phyloP scores from a whole-genome alignment of 129 eudicot genomes.

The Daucus carota region DH1_v3.0 NC_030389.2:43333001-43333500 shows the following conservation, averaged over 20 bases:
- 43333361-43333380: conserved; percentile 78
- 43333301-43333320: no score
- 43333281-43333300: no score
- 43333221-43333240: no score
- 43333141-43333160: neutral
- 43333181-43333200: neutral
- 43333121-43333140: neutral
- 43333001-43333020: conserved; percentile 81
- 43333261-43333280: no score
- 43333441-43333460: no score
- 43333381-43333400: conserved; percentile 89
- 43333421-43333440: conserved; percentile 40
- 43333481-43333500: no score
- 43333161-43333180: neutral
- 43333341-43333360: conserved; percentile 42
- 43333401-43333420: conserved; percentile 95
- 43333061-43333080: conserved; percentile 69
- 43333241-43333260: no score
- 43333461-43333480: no score
- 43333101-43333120: no score
- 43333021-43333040: conserved; percentile 60
- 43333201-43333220: no score
- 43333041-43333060: conserved; percentile 75
- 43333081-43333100: neutral
- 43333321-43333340: conserved; percentile 1